Evolutionary conservation across 2,329 filamentous ascomycete species (phyloP), one percentile per base, ranked within the genome.

Genomic region (Scorias spongiosa): DNA sequence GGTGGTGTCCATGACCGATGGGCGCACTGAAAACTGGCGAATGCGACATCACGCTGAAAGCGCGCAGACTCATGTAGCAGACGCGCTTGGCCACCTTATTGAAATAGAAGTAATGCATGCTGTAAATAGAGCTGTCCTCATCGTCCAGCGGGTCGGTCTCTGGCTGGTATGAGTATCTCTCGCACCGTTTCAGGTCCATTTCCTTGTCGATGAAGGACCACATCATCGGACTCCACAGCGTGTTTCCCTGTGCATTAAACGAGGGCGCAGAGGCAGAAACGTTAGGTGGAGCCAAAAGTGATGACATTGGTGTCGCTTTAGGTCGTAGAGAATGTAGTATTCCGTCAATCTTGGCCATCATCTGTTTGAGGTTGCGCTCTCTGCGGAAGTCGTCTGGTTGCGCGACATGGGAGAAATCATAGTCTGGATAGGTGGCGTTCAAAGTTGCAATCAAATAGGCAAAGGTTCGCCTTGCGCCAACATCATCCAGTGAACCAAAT

Each of bases 81-180:
- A 98, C 89, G 37, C 91, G 79, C 68, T 96, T 96, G 58, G 81
- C 75, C 20, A 80, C 71, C 57, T 89, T 89, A 70, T 93, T 95
- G 74, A 95, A 96, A 63, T 96, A 93, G 69, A 98, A 94, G 64
- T 93, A 95, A 62, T 96, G 88, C 49, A 88, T 73, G 41, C 84
- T 87, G 89, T 89, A 98, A 49, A 98, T 88, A 9, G 88, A 82
- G 48, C 85, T 84, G 57, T 95, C 87, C 48, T 93, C 88, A 49
- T 87, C 87, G 54, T 88, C 82, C 55, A 93, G 94, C 0, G 87
- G 86, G 57, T 94, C 88, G 48, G 88, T 84, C 36, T 86, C 81
- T 0, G 91, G 91, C 42, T 82, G 77, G 66, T 93, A 98, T 44
- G 81, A 83, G 63, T 94, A 96, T 49, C 89, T 78, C 44, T 80